Evolutionary conservation across 2,329 filamentous ascomycete genomes (phyloP).

Genomic region (Exophiala sp.): DNA sequence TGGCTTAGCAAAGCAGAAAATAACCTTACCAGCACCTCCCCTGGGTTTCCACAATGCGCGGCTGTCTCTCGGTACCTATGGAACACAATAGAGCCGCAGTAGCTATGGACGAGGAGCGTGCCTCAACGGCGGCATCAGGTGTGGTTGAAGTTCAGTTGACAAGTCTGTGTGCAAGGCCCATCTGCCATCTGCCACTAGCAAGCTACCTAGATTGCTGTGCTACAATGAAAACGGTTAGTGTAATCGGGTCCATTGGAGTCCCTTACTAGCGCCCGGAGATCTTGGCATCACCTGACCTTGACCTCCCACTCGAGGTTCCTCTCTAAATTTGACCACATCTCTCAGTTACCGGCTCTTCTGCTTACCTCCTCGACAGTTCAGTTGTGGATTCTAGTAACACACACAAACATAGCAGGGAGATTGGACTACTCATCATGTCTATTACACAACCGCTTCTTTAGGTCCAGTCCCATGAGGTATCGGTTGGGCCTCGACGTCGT

Average conservation of each 20-base stretch:
- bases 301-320: background rate
- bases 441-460: background rate
- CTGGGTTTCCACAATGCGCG: too few species aligned
- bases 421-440: background rate
- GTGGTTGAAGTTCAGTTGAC: background rate
- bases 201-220: background rate
- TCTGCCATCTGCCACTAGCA: background rate
- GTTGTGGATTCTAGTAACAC: background rate
- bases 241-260: background rate
- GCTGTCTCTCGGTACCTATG: too few species aligned
- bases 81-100: too few species aligned
- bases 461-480: too few species aligned
- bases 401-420: background rate
- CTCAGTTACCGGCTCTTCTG: conserved; percentile 1
- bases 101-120: background rate
- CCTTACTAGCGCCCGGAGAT: conserved; percentile 16
- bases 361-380: background rate
- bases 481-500: too few species aligned
- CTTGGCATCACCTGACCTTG: conserved; percentile 24
- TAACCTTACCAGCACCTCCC: too few species aligned
- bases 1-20: too few species aligned
- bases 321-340: conserved; percentile 24
- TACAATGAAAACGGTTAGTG: background rate
- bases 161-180: background rate
- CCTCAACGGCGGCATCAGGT: background rate